A percentile compares a stretch with the other conserved stretches of the same genome.
phyloP scores from a whole-genome alignment of 768 basidiomycete genomes.

The Pulveroboletus ravenelii region DNA sequence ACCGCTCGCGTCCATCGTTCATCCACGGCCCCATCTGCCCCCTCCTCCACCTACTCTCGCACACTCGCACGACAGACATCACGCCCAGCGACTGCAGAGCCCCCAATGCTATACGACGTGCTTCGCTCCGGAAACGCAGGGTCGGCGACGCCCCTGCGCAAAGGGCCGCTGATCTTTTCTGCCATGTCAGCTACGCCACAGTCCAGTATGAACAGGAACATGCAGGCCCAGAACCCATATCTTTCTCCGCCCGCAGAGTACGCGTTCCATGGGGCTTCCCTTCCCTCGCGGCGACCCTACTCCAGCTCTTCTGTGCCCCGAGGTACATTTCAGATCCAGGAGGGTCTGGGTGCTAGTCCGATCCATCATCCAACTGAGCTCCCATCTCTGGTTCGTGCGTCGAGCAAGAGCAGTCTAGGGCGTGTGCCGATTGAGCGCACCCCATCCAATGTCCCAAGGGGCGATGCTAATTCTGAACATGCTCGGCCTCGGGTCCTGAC shows the following conservation, averaged over 20 bases:
- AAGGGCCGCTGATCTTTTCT: constrained; percentile 61
- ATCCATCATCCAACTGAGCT: constrained; percentile 11
- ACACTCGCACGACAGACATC: constrained; percentile 8
- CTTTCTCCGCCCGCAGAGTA: constrained; percentile 29
- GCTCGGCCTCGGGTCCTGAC: constrained; percentile 23
- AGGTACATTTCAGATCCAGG: not conserved
- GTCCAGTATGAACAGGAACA: not conserved
- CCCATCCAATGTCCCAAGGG: constrained; percentile 2
- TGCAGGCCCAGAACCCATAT: constrained; percentile 11
- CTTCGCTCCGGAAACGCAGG: constrained; percentile 17
- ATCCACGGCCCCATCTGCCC: constrained; percentile 14
- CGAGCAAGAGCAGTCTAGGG: constrained; percentile 11
- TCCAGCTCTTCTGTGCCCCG: constrained; percentile 2
- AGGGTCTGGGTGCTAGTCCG: not conserved
- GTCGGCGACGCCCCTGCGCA: constrained; percentile 27
- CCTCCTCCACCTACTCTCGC: constrained; percentile 15
- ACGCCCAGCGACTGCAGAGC: not conserved
- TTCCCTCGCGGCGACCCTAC: constrained; percentile 1
- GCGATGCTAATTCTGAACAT: constrained; percentile 12
- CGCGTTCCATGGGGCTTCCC: constrained; percentile 4
- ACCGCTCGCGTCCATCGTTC: constrained; percentile 11
- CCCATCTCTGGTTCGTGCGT: constrained; percentile 10
- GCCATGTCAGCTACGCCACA: constrained; percentile 42
- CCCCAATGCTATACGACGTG: constrained; percentile 20
- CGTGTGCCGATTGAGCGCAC: constrained; percentile 11